Percentiles rank a stretch among this genome's conserved stretches.
Conservation (phyloP, 306 rosid genomes). For the Ochetophila trinervis region DNA sequence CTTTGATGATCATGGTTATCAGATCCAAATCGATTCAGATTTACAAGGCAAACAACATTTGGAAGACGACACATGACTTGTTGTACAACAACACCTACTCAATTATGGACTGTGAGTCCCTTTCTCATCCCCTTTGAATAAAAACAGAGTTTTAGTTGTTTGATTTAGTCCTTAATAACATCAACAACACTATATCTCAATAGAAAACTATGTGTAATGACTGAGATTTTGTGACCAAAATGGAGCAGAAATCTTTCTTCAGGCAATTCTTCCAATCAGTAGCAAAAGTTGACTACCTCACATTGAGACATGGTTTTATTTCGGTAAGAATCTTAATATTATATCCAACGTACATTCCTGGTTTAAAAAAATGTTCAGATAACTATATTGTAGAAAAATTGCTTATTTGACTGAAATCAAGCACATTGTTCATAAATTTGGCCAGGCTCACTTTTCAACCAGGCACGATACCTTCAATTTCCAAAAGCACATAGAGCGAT, state of each 20-base stretch:
- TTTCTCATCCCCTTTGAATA: neutral
- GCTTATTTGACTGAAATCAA: no score
- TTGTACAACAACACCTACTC: constrained; percentile 17
- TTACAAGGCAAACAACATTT: constrained; percentile 41
- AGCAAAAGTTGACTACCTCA: constrained; percentile 43
- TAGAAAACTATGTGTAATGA: neutral
- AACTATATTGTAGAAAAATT: neutral
- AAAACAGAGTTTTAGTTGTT: neutral
- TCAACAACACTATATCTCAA: neutral
- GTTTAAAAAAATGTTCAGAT: neutral
- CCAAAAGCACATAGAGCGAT: constrained; percentile 32
- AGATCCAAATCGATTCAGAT: constrained; percentile 42
- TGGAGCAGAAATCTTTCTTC: constrained; percentile 44
- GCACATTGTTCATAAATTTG: neutral
- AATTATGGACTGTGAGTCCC: constrained; percentile 35
- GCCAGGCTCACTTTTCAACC: constrained; percentile 38
- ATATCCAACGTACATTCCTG: neutral
- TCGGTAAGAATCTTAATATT: constrained; percentile 19
- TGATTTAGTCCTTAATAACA: neutral
- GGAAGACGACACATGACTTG: constrained; percentile 36
- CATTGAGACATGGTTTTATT: constrained; percentile 44
- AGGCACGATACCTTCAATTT: constrained; percentile 31
- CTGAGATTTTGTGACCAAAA: constrained; percentile 6
- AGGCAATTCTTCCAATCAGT: constrained; percentile 40
- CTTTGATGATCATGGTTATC: neutral